Percentiles rank a stretch among this genome's conserved stretches.
These are phyloP conservation scores for Mycena latifolia DNA, from an alignment of 768 basidiomycete species.

Conservation along the genomic window DNA sequence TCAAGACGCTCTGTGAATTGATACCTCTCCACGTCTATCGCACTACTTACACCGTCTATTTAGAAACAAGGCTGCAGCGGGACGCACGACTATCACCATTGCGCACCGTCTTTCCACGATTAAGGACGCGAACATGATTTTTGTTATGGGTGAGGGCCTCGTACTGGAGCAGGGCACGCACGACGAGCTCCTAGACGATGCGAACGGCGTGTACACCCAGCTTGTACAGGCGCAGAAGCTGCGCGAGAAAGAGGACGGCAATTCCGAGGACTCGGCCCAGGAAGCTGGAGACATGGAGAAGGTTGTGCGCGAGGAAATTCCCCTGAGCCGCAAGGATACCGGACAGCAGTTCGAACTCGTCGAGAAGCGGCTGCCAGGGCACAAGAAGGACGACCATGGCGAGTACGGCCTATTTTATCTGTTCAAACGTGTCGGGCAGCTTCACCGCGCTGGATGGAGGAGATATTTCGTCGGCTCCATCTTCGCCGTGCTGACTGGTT, in stretches of 20 bases:
- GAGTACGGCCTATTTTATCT: constrained; percentile 67
- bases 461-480: constrained; percentile 70
- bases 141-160: not conserved
- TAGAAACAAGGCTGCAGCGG: constrained; percentile 77
- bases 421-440: constrained; percentile 75
- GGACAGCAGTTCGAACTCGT: constrained; percentile 73
- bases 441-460: constrained; percentile 71
- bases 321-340: constrained; percentile 71
- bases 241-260: constrained; percentile 63
- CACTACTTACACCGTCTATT: not conserved
- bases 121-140: not conserved
- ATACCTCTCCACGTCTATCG: not conserved
- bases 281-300: constrained; percentile 67
- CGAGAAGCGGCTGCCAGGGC: constrained; percentile 58
- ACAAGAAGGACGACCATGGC: constrained; percentile 45
- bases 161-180: too few relatives aligned
- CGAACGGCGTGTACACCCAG: constrained; percentile 76
- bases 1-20: constrained; percentile 75
- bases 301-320: constrained; percentile 67
- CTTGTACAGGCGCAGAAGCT: constrained; percentile 86
- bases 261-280: constrained; percentile 42
- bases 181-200: constrained; percentile 38
- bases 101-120: constrained; percentile 31
- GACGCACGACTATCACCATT: constrained; percentile 23
- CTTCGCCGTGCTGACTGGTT: constrained; percentile 70